Evolutionary conservation across 371 early-diverging fungal species (phyloP).

Genomic region (Mortierella sp.): DNA sequence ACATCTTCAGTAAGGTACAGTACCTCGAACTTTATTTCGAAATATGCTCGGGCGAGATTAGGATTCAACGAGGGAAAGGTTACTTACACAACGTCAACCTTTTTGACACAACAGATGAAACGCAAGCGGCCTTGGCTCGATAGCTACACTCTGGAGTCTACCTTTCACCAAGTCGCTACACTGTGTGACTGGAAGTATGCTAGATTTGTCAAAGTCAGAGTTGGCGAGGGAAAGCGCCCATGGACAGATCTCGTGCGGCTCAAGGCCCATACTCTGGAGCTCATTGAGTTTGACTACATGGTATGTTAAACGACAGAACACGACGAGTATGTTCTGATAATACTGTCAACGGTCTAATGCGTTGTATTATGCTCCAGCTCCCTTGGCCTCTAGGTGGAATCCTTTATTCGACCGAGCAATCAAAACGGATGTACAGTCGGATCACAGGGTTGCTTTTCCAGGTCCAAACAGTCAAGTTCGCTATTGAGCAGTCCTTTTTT

Average conservation of each 20-base stretch:
- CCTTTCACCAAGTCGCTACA: slow-evolving; percentile 28
- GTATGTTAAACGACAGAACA: slow-evolving; percentile 8
- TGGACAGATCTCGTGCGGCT: slow-evolving; percentile 16
- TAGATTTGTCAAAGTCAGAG: slow-evolving; percentile 37
- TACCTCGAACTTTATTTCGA: background rate
- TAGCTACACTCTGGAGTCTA: slow-evolving; percentile 30
- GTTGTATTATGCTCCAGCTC: slow-evolving; percentile 5
- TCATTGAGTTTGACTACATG: slow-evolving; percentile 51
- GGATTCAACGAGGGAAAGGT: background rate
- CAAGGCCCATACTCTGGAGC: slow-evolving; percentile 24
- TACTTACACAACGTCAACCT: background rate
- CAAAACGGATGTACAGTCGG: slow-evolving; percentile 44
- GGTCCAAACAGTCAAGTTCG: slow-evolving; percentile 37
- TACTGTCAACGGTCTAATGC: background rate
- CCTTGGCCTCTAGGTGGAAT: slow-evolving; percentile 51
- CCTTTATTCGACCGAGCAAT: slow-evolving; percentile 27
- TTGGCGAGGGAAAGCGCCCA: background rate
- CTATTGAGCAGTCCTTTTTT: slow-evolving; percentile 32
- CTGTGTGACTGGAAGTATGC: slow-evolving; percentile 30
- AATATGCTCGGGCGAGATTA: background rate
- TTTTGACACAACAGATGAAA: slow-evolving; percentile 18
- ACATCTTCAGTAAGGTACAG: slow-evolving; percentile 33
- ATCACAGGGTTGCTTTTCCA: slow-evolving; percentile 48
- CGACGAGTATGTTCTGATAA: background rate
- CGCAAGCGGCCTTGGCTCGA: slow-evolving; percentile 37